Evolutionary conservation across 2,329 filamentous ascomycete species (phyloP), one percentile per base, ranked within the genome.

Genomic region (Colletotrichum echinochloae): DNA sequence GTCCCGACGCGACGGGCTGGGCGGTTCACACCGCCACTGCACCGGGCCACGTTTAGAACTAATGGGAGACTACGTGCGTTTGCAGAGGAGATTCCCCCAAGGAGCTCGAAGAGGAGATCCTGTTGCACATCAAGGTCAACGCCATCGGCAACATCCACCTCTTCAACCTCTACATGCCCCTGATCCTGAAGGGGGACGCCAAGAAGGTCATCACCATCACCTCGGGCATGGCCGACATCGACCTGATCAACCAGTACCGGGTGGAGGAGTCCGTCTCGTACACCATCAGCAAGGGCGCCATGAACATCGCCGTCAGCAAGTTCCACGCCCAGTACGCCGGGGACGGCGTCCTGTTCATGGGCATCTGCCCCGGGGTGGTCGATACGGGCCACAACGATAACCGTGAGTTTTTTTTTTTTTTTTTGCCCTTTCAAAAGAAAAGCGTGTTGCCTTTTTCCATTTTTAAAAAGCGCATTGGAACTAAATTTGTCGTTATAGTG

Each of bases 141-240:
- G 83, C 86, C 11, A 44, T 88, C 11, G 86, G 82, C 52, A 83
- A 85, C 57, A 79, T 89, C 65, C 82, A 88, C 71, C 80, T 88
- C 0, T 83, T 87, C 76, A 86, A 86, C 72, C 73, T 84, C 0
- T 88, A 87, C 74, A 48, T 87, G 1, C 87, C 88, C 0, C 80
- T 89, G 0, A 78, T 91, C 46, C 77, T 81, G 2, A 84, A 86
- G 55, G 84, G 88, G 4, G 74, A 77, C 1, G 74, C 70, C 12
- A 90, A 90, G 77, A 90, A 90, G 74, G 79, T 89, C n/a, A 81
- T 87, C 35, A 74, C 81, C n/a, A 82, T 90, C 6, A 82, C 84
- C 5, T 83, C 76, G 0, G 87, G 86, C 23, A 68, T 83, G 49
- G 84, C 83, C 0, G 87, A 89, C 67, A n/a, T 80, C 0, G 83